phyloP scores from a whole-genome alignment of 2,329 filamentous ascomycete genomes.

The Claviceps maximensis region DNA sequence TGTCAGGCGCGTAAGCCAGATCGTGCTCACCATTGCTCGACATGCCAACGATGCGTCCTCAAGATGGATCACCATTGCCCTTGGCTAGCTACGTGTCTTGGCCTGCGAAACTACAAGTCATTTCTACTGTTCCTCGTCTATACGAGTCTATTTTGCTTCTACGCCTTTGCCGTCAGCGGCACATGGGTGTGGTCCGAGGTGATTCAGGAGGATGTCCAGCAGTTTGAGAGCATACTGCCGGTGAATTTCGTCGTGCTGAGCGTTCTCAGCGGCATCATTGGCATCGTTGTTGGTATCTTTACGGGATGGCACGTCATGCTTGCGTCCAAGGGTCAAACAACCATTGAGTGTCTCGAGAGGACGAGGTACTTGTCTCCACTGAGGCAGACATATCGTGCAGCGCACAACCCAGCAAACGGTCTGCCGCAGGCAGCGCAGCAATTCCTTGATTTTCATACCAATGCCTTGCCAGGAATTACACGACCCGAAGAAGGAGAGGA shows the following conservation, averaged over 20 bases:
- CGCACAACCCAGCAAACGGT: conserved; percentile 38
- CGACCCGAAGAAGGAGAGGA: conserved; percentile 71
- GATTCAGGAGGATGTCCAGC: conserved; percentile 52
- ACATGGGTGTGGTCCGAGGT: conserved; percentile 81
- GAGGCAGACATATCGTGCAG: conserved; percentile 52
- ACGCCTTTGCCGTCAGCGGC: conserved; percentile 62
- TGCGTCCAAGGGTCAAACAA: conserved; percentile 69
- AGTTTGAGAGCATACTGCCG: conserved; percentile 65
- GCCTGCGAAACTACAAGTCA: conserved; percentile 86
- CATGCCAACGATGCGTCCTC: conserved; percentile 82
- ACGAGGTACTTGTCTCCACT: conserved; percentile 82
- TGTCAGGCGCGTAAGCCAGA: conserved; percentile 91
- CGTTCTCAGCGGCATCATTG: conserved; percentile 82
- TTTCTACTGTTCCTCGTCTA: conserved; percentile 90
- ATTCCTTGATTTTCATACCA: conserved; percentile 68
- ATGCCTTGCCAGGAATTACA: conserved; percentile 66
- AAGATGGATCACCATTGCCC: conserved; percentile 99
- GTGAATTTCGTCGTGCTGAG: conserved; percentile 84
- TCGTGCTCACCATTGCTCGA: conserved; percentile 91
- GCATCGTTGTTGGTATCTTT: conserved; percentile 77
- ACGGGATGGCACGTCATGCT: conserved; percentile 85
- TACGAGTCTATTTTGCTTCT: conserved; percentile 72
- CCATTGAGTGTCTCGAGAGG: conserved; percentile 92
- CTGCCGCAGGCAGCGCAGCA: conserved; percentile 50
- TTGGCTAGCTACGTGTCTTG: conserved; percentile 93